A percentile compares a stretch with the other conserved stretches of the same genome.
phyloP scores from a whole-genome alignment of 148 eudicot species.

The Suaeda aralocaspica region DNA sequence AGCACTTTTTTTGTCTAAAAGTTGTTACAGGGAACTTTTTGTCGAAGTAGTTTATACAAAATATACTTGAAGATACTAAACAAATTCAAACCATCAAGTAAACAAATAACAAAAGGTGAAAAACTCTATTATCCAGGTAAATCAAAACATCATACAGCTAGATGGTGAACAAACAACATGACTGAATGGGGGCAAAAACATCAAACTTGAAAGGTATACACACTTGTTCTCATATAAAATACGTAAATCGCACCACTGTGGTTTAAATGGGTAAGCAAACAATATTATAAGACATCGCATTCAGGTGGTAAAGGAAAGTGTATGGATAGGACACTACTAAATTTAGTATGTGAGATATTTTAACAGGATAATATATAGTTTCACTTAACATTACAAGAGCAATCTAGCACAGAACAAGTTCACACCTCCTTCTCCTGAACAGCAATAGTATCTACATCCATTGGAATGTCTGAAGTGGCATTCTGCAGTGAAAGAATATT shows the following conservation, averaged over 20 bases:
- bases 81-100: background rate
- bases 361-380: background rate
- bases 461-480: slow-evolving; percentile 41
- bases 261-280: background rate
- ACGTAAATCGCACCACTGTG: background rate
- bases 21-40: background rate
- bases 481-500: slow-evolving; percentile 34
- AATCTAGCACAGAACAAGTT: slow-evolving; percentile 13
- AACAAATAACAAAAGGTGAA: background rate
- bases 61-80: background rate
- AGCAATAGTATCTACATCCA: slow-evolving; percentile 31
- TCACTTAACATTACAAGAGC: background rate
- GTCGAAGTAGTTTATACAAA: background rate
- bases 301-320: background rate
- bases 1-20: background rate
- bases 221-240: background rate
- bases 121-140: background rate
- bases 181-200: background rate
- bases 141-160: background rate
- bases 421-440: slow-evolving; percentile 61
- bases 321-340: background rate
- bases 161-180: too few relatives aligned
- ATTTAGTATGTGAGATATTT: background rate
- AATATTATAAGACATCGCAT: slow-evolving; percentile 5
- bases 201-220: background rate